Evolutionary conservation across 164 flowering plant species (phyloP), one percentile per base, ranked within the genome.

Genomic region (Chloranthus sessilifolius): DNA sequence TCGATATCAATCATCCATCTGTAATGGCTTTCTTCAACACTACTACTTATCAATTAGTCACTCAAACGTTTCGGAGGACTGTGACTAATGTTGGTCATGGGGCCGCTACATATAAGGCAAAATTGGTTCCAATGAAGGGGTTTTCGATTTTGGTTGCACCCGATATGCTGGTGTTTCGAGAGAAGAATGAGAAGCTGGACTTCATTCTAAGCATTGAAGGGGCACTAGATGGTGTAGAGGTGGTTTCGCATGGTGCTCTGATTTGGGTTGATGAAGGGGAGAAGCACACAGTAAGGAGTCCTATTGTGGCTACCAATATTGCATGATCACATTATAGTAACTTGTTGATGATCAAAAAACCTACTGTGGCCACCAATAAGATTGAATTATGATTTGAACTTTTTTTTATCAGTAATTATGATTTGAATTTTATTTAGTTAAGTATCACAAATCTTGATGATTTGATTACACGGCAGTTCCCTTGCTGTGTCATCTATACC

Each of bases 1-100:
- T 64, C 1, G 77, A 77, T 66, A 62, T 81, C 3, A 81, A 81
- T 50, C 75, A 78, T 51, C 86, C 86, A 3, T 76, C 87, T 0
- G 76, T 79, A 42, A 65, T 79, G 7, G 61, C 64, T 10, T 26
- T 69, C 10, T 72, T 61, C 29, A 6, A 21, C 7, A 53, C 48
- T 26, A 12, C 7, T n/a, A 17, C 45, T 24, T 15, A 41, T 2
- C 17, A 6, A 4, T 3, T 7, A 5, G n/a, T n/a, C n/a, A n/a
- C n/a, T n/a, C 20, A 4, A 50, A n/a, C 5, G 72, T 78, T 27
- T 24, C 43, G 6, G 25, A 78, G 87, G 60, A 70, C 66, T 0
- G 75, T 71, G 20, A 76, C 76, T 1, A 80, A 78, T 48, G 74
- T 83, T 0, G 86, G 75, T 8, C 63, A 59, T 7, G 74, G 62